Evolutionary conservation across 169 alveolate genomes (phyloP).

Genomic region (Plasmodium reichenowi): DNA sequence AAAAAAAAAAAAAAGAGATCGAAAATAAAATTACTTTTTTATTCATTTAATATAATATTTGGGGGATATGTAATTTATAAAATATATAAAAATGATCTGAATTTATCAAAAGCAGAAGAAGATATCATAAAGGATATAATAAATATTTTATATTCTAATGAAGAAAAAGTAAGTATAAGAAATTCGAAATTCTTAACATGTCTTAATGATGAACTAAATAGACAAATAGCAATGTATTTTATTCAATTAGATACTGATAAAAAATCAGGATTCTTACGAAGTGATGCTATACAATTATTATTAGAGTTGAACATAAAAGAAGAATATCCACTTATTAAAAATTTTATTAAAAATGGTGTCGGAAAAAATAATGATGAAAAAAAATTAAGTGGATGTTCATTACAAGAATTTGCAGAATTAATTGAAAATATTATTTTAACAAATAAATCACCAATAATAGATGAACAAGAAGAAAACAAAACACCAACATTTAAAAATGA

Average conservation of each 20-base stretch:
- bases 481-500: neutral
- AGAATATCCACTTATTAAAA: slow-evolving; percentile 54
- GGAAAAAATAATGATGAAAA: slow-evolving; percentile 54
- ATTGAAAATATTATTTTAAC: slow-evolving; percentile 42
- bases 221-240: slow-evolving; percentile 73
- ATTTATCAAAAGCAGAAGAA: slow-evolving; percentile 75
- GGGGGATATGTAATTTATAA: slow-evolving; percentile 45
- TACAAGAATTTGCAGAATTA: slow-evolving; percentile 73
- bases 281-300: slow-evolving; percentile 62
- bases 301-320: slow-evolving; percentile 56
- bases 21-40: slow-evolving; percentile 22
- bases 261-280: slow-evolving; percentile 53
- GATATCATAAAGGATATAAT: slow-evolving; percentile 49
- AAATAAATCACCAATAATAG: slow-evolving; percentile 29
- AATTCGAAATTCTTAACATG: slow-evolving; percentile 74
- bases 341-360: slow-evolving; percentile 56
- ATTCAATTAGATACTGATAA: slow-evolving; percentile 68
- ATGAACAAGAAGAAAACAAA: neutral
- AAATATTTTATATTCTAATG: slow-evolving; percentile 26
- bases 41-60: slow-evolving; percentile 3
- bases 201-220: slow-evolving; percentile 37
- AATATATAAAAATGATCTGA: slow-evolving; percentile 55
- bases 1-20: slow-evolving; percentile 34
- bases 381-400: slow-evolving; percentile 65
- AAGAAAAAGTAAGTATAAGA: slow-evolving; percentile 48